phyloP scores from a whole-genome alignment of 2,329 filamentous ascomycete species.

The Aspergillus sp. region DNA sequence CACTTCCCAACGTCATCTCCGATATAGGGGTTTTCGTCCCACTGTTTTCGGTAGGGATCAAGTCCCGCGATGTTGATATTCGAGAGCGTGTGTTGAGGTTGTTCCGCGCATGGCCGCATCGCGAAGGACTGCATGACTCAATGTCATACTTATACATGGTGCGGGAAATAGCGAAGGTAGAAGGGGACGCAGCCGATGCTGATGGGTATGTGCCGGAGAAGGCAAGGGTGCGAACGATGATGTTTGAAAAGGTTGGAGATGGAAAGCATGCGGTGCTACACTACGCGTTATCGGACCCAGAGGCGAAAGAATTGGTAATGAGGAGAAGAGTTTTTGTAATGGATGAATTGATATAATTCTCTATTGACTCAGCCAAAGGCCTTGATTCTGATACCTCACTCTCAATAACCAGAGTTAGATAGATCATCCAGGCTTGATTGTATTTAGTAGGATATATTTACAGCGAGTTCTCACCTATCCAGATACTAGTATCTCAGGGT shows the following conservation, averaged over 20 bases:
- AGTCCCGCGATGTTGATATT: background rate
- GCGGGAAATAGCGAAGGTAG: background rate
- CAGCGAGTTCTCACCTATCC: too few species aligned
- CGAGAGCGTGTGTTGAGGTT: background rate
- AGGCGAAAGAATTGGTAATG: background rate
- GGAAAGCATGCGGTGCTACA: background rate
- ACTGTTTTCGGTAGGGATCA: background rate
- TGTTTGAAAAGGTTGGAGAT: background rate
- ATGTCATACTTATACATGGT: background rate
- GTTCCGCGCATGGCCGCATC: background rate
- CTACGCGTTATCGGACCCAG: background rate
- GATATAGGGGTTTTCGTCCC: background rate
- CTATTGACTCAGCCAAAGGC: too few species aligned
- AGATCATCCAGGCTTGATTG: too few species aligned
- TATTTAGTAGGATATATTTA: too few species aligned
- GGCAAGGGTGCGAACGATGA: background rate
- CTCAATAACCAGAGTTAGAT: too few species aligned
- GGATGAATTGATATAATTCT: background rate
- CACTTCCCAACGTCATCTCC: background rate
- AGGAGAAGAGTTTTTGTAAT: background rate
- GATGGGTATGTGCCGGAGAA: background rate
- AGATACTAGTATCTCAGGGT: too few species aligned
- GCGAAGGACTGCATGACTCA: background rate
- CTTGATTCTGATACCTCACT: too few species aligned
- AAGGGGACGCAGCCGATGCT: background rate